Conservation (phyloP, 2,329 filamentous ascomycete species). For the Xylariaceae sp. region DNA sequence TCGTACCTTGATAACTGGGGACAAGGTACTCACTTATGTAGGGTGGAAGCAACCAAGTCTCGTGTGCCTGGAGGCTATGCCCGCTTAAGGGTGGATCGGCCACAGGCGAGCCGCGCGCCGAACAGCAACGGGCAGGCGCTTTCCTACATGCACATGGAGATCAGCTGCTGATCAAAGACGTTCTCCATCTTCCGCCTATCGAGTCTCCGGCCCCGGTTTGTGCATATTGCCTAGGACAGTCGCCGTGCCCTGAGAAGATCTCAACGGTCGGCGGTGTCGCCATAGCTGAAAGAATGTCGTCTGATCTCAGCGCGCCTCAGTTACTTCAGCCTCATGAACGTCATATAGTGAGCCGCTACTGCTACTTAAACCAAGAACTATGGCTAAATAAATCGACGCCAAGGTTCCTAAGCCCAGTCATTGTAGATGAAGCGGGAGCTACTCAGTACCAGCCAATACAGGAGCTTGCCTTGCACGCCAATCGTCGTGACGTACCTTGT, state of each 20-base stretch:
- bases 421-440: conserved; percentile 7
- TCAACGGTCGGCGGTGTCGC: conserved; percentile 3
- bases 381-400: not conserved
- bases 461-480: not conserved
- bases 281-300: conserved; percentile 8
- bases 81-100: conserved; percentile 13
- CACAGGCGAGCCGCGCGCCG: conserved; percentile 6
- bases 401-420: not conserved
- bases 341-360: conserved; percentile 7
- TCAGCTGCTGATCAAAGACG: too few species aligned
- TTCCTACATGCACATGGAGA: too few species aligned
- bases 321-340: conserved; percentile 11
- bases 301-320: too few species aligned
- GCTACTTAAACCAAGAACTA: conserved; percentile 1
- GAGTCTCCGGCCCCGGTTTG: not conserved
- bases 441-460: conserved; percentile 3
- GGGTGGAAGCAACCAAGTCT: conserved; percentile 4
- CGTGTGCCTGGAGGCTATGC: conserved; percentile 1
- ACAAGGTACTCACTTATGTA: conserved; percentile 13
- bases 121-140: not conserved
- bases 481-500: not conserved
- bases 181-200: not conserved
- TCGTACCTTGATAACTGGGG: conserved; percentile 7
- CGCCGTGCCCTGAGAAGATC: too few species aligned
- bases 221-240: too few species aligned